Evolutionary conservation across 2,329 filamentous ascomycete species (phyloP).

Genomic region (Seiridium cupressi): DNA sequence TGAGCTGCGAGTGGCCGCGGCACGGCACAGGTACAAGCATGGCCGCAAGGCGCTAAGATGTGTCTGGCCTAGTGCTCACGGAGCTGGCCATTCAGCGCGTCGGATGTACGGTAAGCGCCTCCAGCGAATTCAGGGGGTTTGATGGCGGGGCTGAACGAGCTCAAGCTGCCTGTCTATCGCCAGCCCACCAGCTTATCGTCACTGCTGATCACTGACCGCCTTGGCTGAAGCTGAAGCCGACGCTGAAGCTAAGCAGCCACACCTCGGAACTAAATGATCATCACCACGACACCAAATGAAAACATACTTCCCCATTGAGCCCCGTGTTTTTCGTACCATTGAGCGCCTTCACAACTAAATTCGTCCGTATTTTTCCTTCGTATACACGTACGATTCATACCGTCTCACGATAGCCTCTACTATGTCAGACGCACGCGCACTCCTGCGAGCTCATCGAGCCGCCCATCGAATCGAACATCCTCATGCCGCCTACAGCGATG

Average conservation of each 20-base stretch:
- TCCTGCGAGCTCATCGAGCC: slow-evolving; percentile 75
- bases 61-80: no score
- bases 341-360: no score
- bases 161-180: no score
- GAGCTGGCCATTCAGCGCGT: no score
- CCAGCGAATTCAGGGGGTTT: no score
- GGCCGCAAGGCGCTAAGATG: no score
- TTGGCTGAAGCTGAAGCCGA: not conserved
- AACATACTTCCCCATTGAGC: not conserved
- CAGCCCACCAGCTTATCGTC: not conserved
- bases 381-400: not conserved
- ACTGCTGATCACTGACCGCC: not conserved
- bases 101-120: no score
- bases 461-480: slow-evolving; percentile 71
- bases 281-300: not conserved
- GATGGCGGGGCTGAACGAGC: no score
- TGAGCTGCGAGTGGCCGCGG: no score
- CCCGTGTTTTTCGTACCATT: not conserved
- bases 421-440: slow-evolving; percentile 79
- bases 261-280: not conserved
- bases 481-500: slow-evolving; percentile 64
- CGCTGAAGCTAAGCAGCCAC: no score
- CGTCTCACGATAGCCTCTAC: not conserved
- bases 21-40: no score
- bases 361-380: no score